phyloP scores from a whole-genome alignment of 768 basidiomycete species.

The Hygrophorus pudorinus region DNA sequence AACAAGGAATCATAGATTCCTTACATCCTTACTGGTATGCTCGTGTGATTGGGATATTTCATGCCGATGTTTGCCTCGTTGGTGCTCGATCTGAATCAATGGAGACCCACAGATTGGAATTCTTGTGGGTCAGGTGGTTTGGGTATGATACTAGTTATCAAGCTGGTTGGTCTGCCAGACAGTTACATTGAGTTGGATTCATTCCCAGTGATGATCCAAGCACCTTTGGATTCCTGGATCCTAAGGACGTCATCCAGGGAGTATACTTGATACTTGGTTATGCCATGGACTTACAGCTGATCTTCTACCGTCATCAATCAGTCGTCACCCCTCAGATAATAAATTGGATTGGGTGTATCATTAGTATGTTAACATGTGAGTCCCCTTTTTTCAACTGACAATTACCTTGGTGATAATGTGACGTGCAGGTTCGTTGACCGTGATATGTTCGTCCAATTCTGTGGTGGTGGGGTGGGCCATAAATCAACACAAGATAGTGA shows the following conservation, averaged over 20 bases:
- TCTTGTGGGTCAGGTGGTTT: slow-evolving; percentile 20
- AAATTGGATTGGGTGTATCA: slow-evolving; percentile 15
- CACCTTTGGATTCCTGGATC: slow-evolving; percentile 27
- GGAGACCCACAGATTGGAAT: slow-evolving; percentile 11
- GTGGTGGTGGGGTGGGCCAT: slow-evolving; percentile 21
- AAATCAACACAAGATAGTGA: too few species aligned
- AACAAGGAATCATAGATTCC: slow-evolving; percentile 5
- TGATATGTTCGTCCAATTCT: slow-evolving; percentile 27
- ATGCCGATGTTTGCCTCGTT: slow-evolving; percentile 15
- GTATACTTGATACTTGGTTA: slow-evolving; percentile 24
- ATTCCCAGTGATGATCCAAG: slow-evolving; percentile 12
- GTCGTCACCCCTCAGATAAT: slow-evolving; percentile 8
- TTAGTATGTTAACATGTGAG: slow-evolving; percentile 29
- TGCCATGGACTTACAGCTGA: slow-evolving; percentile 12
- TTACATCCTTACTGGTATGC: slow-evolving; percentile 25
- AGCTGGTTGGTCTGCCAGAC: slow-evolving; percentile 8
- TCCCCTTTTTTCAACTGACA: slow-evolving; percentile 6
- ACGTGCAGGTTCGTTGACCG: slow-evolving; percentile 26
- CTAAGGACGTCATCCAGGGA: slow-evolving; percentile 20
- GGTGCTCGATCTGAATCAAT: not conserved
- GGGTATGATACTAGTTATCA: slow-evolving; percentile 8
- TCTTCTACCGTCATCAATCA: slow-evolving; percentile 11
- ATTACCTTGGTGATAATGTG: not conserved
- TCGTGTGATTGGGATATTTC: slow-evolving; percentile 20
- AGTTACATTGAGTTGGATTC: slow-evolving; percentile 17